Evolutionary conservation across 192 early-diverging fungal species (phyloP), one percentile per base, ranked within the genome.

Genomic region (Coemansia sp.): DNA sequence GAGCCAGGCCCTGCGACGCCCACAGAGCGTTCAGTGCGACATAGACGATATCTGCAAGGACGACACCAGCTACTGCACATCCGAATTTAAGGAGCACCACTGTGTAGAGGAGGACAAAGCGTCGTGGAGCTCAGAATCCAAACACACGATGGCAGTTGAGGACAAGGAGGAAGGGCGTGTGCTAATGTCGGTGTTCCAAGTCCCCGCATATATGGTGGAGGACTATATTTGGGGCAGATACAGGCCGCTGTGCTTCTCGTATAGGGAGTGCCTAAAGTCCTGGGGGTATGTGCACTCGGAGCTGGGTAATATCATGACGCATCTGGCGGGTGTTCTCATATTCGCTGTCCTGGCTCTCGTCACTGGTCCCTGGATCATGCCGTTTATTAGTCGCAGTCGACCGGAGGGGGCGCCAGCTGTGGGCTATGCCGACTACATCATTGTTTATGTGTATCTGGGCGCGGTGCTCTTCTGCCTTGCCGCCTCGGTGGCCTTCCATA

Each of bases 281-380:
- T 74, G 96, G 65, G 83, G 86, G 8, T 95, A 92, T 68, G 72
- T 95, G 31, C 95, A 98, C 64, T 95, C 96, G 56, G 96, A 98
- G 74, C 89, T 88, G 53, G 95, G 92, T 33, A 98, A 98, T 70
- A 91, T 98, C 39, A 88, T 90, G 82, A 87, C 91, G 5, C 96
- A 98, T 63, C 64, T 92, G 2, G 13, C 90, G 9, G 96, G 93
- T 3, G 73, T 87, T 1, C 10, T 87, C 4, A 43, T 76, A 1
- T 88, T 95, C 71, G 45, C 86, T 26, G 62, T 74, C 10, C 75
- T 89, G 37, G 85, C 84, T 2, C 66, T 61, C 7, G 64, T 85
- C 20, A 79, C 84, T 2, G 79, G 79, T 0, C 79, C 79, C 1
- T 55, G 70, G 26, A 66, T 82, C 13, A 52, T 82, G 7, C 79